A percentile compares a stretch with the other conserved stretches of the same genome.
These are phyloP conservation scores for Linaria vulgaris DNA, from an alignment of 257 asterid species.

Conservation along the genomic window DNA sequence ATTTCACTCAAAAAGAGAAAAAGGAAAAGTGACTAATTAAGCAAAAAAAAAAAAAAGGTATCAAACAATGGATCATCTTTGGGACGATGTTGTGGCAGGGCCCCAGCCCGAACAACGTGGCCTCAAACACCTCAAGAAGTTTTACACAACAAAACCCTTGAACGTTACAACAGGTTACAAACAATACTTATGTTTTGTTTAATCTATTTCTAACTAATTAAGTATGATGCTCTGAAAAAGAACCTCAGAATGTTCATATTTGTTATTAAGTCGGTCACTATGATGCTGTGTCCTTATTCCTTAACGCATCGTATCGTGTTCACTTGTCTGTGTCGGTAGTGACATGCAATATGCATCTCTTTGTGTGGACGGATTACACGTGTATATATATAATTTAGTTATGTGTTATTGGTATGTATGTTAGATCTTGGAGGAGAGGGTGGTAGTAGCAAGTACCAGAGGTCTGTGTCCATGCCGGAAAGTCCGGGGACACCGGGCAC, in stretches of 20 bases:
- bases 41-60: too few relatives aligned
- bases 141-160: conserved; percentile 40
- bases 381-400: not conserved
- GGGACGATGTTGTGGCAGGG: conserved; percentile 95
- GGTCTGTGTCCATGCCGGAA: conserved; percentile 58
- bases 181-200: not conserved
- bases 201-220: too few relatives aligned
- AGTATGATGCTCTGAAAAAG: too few relatives aligned
- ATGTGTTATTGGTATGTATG: too few relatives aligned
- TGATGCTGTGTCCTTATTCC: too few relatives aligned
- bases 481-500: conserved; percentile 65
- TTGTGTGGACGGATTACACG: too few relatives aligned
- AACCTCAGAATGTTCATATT: too few relatives aligned
- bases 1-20: not conserved
- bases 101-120: conserved; percentile 80
- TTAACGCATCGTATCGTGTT: too few relatives aligned
- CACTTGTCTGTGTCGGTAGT: too few relatives aligned
- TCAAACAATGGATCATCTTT: conserved; percentile 67
- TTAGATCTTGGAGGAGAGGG: conserved; percentile 44
- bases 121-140: conserved; percentile 72
- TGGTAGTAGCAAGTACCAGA: conserved; percentile 41
- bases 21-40: too few relatives aligned
- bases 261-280: too few relatives aligned
- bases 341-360: too few relatives aligned
- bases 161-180: conserved; percentile 40